Conservation (phyloP, 441 rosid species). For the Croton setiger region DNA sequence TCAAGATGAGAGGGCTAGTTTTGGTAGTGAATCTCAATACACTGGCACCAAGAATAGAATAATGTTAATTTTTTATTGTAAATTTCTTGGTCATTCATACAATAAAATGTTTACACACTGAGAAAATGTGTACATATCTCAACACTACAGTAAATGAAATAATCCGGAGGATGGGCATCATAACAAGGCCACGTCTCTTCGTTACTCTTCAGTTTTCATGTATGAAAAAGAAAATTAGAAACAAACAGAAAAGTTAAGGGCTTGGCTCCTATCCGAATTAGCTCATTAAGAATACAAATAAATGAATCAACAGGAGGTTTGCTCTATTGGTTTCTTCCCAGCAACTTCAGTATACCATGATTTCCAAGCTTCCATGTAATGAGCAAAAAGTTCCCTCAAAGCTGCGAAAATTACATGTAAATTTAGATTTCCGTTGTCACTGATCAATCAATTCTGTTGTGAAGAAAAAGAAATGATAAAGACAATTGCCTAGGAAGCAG, state of each 20-base stretch:
- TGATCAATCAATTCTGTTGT: background rate
- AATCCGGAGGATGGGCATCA: constrained; percentile 18
- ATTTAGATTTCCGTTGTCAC: constrained; percentile 1
- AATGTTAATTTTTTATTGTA: background rate
- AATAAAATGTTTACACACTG: constrained; percentile 11
- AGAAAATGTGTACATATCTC: constrained; percentile 15
- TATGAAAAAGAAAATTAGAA: background rate
- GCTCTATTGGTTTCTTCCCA: constrained; percentile 43
- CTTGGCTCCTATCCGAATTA: background rate
- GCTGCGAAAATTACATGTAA: constrained; percentile 44
- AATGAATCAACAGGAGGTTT: constrained; percentile 27
- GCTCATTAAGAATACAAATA: background rate
- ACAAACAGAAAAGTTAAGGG: background rate
- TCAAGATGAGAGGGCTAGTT: too few relatives aligned
- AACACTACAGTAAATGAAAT: background rate
- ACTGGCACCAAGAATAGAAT: too few relatives aligned
- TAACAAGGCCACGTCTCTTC: constrained; percentile 22
- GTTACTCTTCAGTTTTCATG: background rate
- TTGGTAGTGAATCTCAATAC: too few relatives aligned
- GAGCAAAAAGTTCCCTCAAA: constrained; percentile 72
- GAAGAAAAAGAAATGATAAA: too few relatives aligned
- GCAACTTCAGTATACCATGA: constrained; percentile 82
- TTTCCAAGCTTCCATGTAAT: constrained; percentile 90
- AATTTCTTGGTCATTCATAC: background rate
- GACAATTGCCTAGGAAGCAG: background rate